Evolutionary conservation across 331 rosid species (phyloP).

Genomic region (Pyracantha coccinea): DNA sequence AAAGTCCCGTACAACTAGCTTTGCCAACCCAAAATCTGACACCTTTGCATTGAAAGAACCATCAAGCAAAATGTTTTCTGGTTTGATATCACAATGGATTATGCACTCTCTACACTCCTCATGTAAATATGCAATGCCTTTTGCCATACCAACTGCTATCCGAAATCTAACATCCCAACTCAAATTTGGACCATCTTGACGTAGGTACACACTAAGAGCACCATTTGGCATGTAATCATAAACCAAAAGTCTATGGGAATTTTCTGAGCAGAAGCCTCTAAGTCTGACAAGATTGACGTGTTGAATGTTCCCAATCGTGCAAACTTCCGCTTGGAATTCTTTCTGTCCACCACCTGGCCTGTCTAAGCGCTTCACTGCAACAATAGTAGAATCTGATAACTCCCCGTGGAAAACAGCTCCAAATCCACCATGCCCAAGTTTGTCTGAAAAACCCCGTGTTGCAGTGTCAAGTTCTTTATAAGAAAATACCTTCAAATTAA

Average conservation of each 20-base stretch:
- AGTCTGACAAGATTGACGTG: constrained; percentile 80
- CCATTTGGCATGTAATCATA: constrained; percentile 86
- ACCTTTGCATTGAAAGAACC: constrained; percentile 57
- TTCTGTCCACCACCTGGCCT: constrained; percentile 87
- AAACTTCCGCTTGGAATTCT: constrained; percentile 79
- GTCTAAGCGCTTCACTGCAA: constrained; percentile 79
- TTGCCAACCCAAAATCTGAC: constrained; percentile 82
- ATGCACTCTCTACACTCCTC: constrained; percentile 76
- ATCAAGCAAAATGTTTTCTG: constrained; percentile 76
- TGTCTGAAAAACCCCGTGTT: constrained; percentile 59
- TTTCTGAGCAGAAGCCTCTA: constrained; percentile 82
- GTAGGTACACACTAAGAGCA: constrained; percentile 54
- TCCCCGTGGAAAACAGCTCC: constrained; percentile 80
- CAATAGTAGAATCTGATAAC: constrained; percentile 44
- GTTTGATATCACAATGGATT: constrained; percentile 85
- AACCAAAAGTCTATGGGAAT: constrained; percentile 66
- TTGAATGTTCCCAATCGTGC: constrained; percentile 79
- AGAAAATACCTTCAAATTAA: constrained; percentile 56
- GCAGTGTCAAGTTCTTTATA: constrained; percentile 68
- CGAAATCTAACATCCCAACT: constrained; percentile 69
- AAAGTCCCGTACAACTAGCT: constrained; percentile 68
- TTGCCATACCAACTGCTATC: constrained; percentile 69
- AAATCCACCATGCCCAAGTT: constrained; percentile 83
- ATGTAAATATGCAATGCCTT: constrained; percentile 75
- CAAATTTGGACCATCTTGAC: constrained; percentile 57